These are phyloP conservation scores for Triticum turgidum DNA, from an alignment of 176 grass and related monocot species.

Conservation along the genomic window DNA sequence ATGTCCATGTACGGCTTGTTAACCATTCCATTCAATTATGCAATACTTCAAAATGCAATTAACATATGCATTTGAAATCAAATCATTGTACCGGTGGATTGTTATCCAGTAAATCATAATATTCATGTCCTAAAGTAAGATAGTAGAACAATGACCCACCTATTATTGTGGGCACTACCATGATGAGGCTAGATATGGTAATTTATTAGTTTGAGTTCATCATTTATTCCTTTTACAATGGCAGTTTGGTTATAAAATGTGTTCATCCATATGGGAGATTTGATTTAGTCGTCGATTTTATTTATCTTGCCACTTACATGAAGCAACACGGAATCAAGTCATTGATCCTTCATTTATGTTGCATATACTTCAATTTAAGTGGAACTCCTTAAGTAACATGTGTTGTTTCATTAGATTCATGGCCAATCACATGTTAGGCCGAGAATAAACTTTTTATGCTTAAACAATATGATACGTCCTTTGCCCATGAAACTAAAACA, in stretches of 20 bases:
- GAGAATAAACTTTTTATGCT: neutral
- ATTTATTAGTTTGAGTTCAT: neutral
- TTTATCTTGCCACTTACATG: neutral
- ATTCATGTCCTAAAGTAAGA: neutral
- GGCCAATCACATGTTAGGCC: neutral
- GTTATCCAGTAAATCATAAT: neutral
- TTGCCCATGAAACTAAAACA: neutral
- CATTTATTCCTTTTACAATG: neutral
- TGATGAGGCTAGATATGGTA: neutral
- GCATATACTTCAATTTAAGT: neutral
- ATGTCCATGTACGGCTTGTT: neutral
- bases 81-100: neutral
- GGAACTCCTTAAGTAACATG: neutral
- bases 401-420: neutral
- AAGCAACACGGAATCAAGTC: neutral
- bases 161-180: neutral
- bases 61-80: neutral
- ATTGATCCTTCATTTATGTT: neutral
- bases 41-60: slow-evolving; percentile 17
- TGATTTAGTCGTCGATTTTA: neutral
- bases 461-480: neutral
- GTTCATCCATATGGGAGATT: neutral
- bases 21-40: neutral
- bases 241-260: neutral
- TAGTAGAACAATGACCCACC: neutral